These are phyloP conservation scores for Neurospora sp. DNA, from an alignment of 495 filamentous ascomycete genomes.

Conservation along the genomic window DNA sequence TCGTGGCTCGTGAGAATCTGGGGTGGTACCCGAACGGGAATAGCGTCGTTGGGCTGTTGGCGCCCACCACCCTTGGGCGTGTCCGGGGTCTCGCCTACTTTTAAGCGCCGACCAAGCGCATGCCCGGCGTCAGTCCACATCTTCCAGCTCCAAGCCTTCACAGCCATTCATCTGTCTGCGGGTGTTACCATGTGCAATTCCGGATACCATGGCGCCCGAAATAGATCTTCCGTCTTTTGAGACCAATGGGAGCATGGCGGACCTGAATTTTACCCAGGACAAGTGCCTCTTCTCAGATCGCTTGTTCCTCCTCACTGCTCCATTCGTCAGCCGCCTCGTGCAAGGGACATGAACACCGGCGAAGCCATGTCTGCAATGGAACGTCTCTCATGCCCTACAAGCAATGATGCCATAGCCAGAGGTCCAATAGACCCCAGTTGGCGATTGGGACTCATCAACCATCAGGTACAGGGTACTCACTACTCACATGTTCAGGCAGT, in stretches of 20 bases:
- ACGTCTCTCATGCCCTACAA: neutral
- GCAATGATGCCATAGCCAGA: neutral
- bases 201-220: neutral
- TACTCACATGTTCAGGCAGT: neutral
- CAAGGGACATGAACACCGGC: neutral
- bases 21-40: neutral
- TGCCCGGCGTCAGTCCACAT: neutral
- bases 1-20: neutral
- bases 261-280: neutral
- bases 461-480: neutral
- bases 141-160: neutral
- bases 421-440: neutral
- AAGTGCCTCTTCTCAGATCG: neutral
- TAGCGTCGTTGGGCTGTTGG: neutral
- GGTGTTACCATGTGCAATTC: neutral
- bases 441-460: neutral
- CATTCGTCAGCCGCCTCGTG: neutral
- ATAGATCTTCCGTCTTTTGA: neutral
- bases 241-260: neutral
- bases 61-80: neutral
- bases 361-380: neutral
- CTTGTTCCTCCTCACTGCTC: neutral
- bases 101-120: constrained; percentile 25
- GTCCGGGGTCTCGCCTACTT: neutral
- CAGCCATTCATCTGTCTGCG: constrained; percentile 12